Evolutionary conservation across 75 land plant species (phyloP).

Genomic region (Cryptomeria japonica): DNA sequence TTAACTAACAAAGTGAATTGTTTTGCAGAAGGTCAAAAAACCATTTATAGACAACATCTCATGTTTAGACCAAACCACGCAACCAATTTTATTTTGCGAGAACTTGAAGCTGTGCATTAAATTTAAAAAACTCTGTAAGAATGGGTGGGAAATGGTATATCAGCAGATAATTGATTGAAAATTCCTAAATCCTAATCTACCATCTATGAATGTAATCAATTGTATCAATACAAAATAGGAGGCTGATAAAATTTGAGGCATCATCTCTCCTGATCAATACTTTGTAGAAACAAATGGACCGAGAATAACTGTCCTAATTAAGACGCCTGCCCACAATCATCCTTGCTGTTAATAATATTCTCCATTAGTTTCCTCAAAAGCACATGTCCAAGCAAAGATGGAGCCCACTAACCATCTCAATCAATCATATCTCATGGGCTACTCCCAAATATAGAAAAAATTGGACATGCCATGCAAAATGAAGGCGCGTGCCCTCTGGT

Average conservation of each 20-base stretch:
- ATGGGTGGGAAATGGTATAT: background rate
- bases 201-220: background rate
- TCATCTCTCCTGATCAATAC: background rate
- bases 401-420: background rate
- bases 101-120: background rate
- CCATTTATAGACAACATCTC: background rate
- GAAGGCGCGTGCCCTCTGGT: background rate
- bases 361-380: background rate
- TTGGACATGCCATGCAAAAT: constrained; percentile 3
- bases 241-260: background rate
- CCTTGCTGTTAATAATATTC: background rate
- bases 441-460: background rate
- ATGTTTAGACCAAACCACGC: background rate
- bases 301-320: background rate
- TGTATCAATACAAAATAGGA: background rate
- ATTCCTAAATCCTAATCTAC: background rate
- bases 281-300: background rate
- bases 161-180: background rate
- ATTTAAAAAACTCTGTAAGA: background rate
- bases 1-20: background rate
- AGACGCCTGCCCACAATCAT: background rate
- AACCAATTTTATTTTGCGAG: background rate
- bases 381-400: background rate
- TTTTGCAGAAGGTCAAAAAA: background rate
- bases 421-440: background rate